A percentile compares a stretch with the other conserved stretches of the same genome.
phyloP scores from a whole-genome alignment of 2,329 filamentous ascomycete genomes.

The Sporothrix brasiliensis region DNA sequence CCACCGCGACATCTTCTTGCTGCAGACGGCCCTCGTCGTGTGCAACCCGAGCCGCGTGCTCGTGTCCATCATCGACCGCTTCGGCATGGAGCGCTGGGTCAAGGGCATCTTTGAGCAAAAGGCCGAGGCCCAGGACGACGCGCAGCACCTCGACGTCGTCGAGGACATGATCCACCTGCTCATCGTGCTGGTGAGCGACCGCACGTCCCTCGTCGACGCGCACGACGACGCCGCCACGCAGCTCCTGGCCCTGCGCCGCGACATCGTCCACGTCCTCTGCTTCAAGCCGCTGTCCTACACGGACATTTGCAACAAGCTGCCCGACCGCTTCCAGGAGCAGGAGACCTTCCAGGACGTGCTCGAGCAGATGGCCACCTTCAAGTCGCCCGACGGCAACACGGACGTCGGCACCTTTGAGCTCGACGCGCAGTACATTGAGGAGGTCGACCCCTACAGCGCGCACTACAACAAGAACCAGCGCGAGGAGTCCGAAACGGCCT shows the following conservation, averaged over 20 bases:
- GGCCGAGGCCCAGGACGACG: slow-evolving; percentile 76
- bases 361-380: slow-evolving; percentile 85
- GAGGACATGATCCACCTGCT: slow-evolving; percentile 96
- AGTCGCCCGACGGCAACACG: slow-evolving; percentile 84
- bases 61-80: slow-evolving; percentile 87
- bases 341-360: slow-evolving; percentile 85
- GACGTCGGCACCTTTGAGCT: slow-evolving; percentile 95
- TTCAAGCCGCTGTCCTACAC: slow-evolving; percentile 96
- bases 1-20: slow-evolving; percentile 89
- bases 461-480: slow-evolving; percentile 97
- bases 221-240: slow-evolving; percentile 68
- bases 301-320: slow-evolving; percentile 81
- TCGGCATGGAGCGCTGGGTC: slow-evolving; percentile 85
- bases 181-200: slow-evolving; percentile 86
- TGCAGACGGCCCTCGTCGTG: slow-evolving; percentile 87
- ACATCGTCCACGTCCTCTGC: slow-evolving; percentile 90
- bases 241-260: slow-evolving; percentile 74
- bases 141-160: slow-evolving; percentile 85
- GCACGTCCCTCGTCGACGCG: slow-evolving; percentile 69
- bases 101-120: slow-evolving; percentile 76
- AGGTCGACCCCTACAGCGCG: slow-evolving; percentile 92
- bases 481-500: slow-evolving; percentile 89
- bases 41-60: slow-evolving; percentile 83
- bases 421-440: slow-evolving; percentile 79
- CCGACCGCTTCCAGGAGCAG: slow-evolving; percentile 85